phyloP scores from a whole-genome alignment of 139 green algal species.

The Micromonas commoda region DNA sequence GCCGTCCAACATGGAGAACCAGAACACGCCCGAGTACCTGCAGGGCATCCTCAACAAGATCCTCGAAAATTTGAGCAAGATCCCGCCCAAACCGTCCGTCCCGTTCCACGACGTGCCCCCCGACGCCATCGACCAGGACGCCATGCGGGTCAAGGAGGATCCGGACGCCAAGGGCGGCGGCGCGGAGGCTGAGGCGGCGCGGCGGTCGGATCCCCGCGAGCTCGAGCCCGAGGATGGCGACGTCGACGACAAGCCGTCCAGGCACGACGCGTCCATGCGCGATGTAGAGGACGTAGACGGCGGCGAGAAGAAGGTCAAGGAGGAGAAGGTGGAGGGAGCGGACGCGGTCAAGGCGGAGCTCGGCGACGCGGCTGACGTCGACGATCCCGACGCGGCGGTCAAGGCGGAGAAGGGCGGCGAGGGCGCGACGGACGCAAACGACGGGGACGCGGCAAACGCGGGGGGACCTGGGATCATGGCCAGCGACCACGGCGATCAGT shows the following conservation, averaged over 20 bases:
- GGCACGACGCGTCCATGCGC: not conserved
- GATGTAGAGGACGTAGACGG: not conserved
- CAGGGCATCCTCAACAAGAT: conserved; percentile 23
- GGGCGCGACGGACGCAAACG: not conserved
- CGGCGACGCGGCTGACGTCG: not conserved
- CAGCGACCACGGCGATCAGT: not conserved
- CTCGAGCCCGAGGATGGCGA: not conserved
- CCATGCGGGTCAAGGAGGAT: not conserved
- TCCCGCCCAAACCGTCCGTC: conserved; percentile 11
- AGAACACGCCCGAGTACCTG: conserved; percentile 43
- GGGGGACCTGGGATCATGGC: not conserved
- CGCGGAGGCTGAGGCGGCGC: not conserved
- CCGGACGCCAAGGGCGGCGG: not conserved
- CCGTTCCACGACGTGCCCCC: conserved; percentile 29
- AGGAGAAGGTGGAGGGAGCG: not conserved
- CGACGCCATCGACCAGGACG: conserved; percentile 3
- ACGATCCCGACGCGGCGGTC: not conserved
- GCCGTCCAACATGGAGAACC: conserved; percentile 53
- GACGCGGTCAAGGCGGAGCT: not conserved
- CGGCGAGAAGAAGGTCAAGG: not conserved
- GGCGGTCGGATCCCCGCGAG: not conserved
- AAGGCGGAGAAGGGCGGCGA: not conserved
- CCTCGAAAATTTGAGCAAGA: conserved; percentile 29
- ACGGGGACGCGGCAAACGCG: not conserved
- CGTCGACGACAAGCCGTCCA: not conserved